Percentiles rank a stretch among this genome's conserved stretches.
Evolutionary conservation across 108 stramenopile genomes (phyloP).

Genomic region (Schizochytrium sp.): DNA sequence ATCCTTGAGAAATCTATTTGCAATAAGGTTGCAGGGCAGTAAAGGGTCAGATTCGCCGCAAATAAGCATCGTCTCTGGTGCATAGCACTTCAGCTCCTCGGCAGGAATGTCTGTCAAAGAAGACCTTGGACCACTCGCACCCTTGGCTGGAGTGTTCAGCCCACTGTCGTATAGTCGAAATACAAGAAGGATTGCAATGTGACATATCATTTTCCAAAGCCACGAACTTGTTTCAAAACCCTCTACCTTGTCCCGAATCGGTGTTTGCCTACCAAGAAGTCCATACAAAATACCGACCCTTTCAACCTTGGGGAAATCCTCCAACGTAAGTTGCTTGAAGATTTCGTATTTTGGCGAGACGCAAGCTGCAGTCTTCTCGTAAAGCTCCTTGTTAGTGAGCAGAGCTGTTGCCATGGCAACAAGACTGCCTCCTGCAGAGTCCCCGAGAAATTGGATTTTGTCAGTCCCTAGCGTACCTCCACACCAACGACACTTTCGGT

Average conservation of each 20-base stretch:
- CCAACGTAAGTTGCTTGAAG: not conserved
- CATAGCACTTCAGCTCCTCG: not conserved
- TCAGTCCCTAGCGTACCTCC: conserved; percentile 1
- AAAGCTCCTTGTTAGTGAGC: conserved; percentile 5
- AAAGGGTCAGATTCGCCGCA: conserved; percentile 50
- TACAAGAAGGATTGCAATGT: conserved; percentile 4
- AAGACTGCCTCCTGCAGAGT: conserved; percentile 50
- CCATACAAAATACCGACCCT: not conserved
- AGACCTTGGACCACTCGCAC: not conserved
- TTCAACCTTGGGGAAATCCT: not conserved
- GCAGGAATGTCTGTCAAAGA: conserved; percentile 37
- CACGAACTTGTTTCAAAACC: not conserved
- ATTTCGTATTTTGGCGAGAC: not conserved
- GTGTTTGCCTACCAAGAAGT: conserved; percentile 46
- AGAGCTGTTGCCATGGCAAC: conserved; percentile 59
- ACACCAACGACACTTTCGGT: not conserved
- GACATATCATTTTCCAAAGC: conserved; percentile 15
- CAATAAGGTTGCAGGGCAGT: not conserved
- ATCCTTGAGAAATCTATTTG: not conserved
- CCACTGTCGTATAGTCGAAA: conserved; percentile 24
- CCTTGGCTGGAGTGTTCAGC: conserved; percentile 19
- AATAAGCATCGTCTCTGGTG: conserved; percentile 39
- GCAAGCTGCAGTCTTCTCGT: not conserved
- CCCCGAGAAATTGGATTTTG: conserved; percentile 39
- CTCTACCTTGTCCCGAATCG: conserved; percentile 14